Conservation (phyloP, 129 eudicot species). For the Arctium minus region DNA sequence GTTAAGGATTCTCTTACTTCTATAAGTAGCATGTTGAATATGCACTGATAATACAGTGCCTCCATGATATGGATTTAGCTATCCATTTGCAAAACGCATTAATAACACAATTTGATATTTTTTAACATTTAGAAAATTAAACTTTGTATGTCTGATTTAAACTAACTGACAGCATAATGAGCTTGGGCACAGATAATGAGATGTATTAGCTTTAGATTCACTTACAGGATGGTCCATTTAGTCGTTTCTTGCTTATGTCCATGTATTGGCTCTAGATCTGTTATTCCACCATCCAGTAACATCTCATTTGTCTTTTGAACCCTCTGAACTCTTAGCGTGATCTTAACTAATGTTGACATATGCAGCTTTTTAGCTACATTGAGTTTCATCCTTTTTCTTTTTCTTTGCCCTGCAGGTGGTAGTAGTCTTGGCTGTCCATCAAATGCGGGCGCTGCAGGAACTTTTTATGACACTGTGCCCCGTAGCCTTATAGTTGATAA, state of each 20-base stretch:
- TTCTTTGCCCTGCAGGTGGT: constrained; percentile 58
- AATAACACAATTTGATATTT: background rate
- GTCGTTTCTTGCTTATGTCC: background rate
- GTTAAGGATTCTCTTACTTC: background rate
- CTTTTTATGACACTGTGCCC: constrained; percentile 89
- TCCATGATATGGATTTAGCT: background rate
- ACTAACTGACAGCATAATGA: background rate
- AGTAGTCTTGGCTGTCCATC: constrained; percentile 80
- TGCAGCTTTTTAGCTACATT: background rate
- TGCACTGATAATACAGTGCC: background rate
- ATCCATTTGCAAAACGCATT: background rate
- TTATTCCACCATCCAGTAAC: background rate
- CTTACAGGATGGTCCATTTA: background rate
- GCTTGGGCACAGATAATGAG: background rate
- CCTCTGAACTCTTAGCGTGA: constrained; percentile 1
- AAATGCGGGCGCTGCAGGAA: constrained; percentile 97
- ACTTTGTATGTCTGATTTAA: background rate
- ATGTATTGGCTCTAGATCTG: background rate
- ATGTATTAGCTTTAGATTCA: background rate
- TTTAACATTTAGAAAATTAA: background rate
- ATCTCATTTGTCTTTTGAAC: constrained; percentile 1
- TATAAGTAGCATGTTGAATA: background rate
- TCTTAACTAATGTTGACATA: background rate
- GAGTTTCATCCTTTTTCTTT: constrained; percentile 17
- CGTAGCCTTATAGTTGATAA: constrained; percentile 85